Evolutionary conservation across 192 early-diverging fungal species (phyloP).

Genomic region (Mortierella hygrophila): DNA sequence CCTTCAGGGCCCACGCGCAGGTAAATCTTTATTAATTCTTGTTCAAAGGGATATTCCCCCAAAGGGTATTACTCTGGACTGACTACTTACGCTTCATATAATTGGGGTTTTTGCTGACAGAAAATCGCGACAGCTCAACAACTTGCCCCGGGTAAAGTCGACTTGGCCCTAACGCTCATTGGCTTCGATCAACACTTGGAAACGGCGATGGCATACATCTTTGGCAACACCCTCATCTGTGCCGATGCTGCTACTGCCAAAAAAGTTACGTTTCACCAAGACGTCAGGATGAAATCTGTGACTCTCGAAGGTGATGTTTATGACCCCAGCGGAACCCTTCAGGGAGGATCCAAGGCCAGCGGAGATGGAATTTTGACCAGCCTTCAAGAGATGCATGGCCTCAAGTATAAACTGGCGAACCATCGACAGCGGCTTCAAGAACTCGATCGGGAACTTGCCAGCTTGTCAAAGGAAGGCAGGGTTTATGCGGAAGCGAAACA

Average conservation of each 20-base stretch:
- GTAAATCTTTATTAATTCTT: constrained; percentile 12
- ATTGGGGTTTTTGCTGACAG: constrained; percentile 44
- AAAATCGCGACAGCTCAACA: constrained; percentile 78
- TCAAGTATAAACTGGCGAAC: constrained; percentile 64
- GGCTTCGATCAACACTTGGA: constrained; percentile 85
- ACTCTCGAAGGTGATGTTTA: constrained; percentile 97
- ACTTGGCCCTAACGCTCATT: constrained; percentile 89
- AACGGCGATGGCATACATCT: constrained; percentile 92
- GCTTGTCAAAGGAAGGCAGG: constrained; percentile 65
- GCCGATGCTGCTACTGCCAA: constrained; percentile 88
- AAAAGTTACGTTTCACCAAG: constrained; percentile 88
- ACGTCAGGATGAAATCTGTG: constrained; percentile 89
- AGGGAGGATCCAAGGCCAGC: constrained; percentile 88
- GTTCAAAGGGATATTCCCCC: neutral
- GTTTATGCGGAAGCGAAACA: constrained; percentile 73
- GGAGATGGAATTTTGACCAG: constrained; percentile 80
- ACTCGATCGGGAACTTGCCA: constrained; percentile 67
- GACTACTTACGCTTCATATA: neutral
- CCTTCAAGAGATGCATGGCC: constrained; percentile 79
- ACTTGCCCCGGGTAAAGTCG: constrained; percentile 89
- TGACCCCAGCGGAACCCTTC: constrained; percentile 93
- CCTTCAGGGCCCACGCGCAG: constrained; percentile 66
- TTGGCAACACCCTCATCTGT: constrained; percentile 94
- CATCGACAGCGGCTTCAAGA: constrained; percentile 64
- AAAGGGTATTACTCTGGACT: neutral